Conservation (phyloP, 1,284 basidiomycete genomes). For the Leucoagaricus sp. region DNA sequence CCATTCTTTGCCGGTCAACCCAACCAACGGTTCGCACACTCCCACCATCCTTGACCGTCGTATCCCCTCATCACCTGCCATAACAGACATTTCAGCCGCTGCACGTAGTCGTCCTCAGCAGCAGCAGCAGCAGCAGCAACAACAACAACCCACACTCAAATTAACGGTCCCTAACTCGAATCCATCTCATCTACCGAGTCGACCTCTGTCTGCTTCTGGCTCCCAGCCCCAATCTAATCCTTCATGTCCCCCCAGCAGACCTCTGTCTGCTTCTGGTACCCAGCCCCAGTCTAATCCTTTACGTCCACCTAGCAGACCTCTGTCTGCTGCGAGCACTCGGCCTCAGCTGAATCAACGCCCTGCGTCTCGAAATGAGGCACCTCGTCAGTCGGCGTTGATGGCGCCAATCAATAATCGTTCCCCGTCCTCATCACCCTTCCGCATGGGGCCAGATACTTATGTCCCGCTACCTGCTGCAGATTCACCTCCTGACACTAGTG, state of each 20-base stretch:
- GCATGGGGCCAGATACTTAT: constrained; percentile 10
- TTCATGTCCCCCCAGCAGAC: background rate
- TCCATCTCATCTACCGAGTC: background rate
- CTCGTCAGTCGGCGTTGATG: background rate
- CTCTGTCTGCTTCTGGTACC: background rate
- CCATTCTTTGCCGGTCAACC: background rate
- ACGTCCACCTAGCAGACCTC: background rate
- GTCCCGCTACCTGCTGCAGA: background rate
- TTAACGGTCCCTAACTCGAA: background rate
- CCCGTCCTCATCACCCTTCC: constrained; percentile 2
- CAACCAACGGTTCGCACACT: background rate
- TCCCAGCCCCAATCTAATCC: background rate
- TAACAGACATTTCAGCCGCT: background rate
- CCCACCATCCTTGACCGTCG: background rate
- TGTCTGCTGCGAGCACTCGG: background rate
- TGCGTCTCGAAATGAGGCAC: background rate
- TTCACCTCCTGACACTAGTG: background rate
- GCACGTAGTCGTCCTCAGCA: background rate
- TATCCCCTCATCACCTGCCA: constrained; percentile 2
- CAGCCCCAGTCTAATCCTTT: background rate
- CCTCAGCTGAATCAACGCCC: background rate
- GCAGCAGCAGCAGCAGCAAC: background rate
- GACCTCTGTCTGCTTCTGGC: background rate
- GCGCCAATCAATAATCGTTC: background rate
- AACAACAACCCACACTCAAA: background rate